phyloP scores from a whole-genome alignment of 2,329 filamentous ascomycete species.

The Botrytis pseudocinerea region DNA sequence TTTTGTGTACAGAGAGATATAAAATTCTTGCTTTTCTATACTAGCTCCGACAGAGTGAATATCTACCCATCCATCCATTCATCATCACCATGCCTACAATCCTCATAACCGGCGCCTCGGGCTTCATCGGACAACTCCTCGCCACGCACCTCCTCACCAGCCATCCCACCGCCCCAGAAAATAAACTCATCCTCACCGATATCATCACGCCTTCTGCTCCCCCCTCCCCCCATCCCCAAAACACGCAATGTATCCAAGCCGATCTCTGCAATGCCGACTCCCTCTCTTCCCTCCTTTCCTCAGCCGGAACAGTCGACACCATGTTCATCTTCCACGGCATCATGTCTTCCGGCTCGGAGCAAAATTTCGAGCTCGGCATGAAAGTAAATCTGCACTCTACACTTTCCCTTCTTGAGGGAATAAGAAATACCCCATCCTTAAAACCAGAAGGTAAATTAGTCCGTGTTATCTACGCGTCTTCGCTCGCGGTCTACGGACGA shows the following conservation, averaged over 20 bases:
- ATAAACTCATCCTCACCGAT: conserved; percentile 55
- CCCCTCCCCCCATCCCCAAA: conserved; percentile 43
- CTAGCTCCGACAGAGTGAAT: not conserved
- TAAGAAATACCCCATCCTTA: conserved; percentile 41
- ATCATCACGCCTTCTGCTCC: conserved; percentile 55
- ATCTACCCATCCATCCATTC: not conserved
- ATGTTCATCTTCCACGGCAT: conserved; percentile 64
- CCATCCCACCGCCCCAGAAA: conserved; percentile 44
- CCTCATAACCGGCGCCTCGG: conserved; percentile 64
- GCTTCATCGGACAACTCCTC: conserved; percentile 65
- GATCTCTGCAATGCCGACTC: conserved; percentile 42
- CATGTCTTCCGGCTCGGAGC: conserved; percentile 64
- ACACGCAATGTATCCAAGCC: conserved; percentile 37
- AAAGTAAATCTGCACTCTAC: conserved; percentile 61
- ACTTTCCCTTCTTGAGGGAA: conserved; percentile 52
- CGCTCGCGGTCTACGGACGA: conserved; percentile 62
- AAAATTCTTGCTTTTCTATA: not conserved
- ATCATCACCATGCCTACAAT: conserved; percentile 43
- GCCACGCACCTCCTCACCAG: conserved; percentile 55
- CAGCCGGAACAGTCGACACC: conserved; percentile 43
- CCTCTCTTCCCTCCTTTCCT: conserved; percentile 39
- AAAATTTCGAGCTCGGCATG: conserved; percentile 55
- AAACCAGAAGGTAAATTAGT: conserved; percentile 43
- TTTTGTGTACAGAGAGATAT: not conserved
- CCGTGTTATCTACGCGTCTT: conserved; percentile 59